Conservation (phyloP, 1,284 basidiomycete species). For the Trametes sp. region DNA sequence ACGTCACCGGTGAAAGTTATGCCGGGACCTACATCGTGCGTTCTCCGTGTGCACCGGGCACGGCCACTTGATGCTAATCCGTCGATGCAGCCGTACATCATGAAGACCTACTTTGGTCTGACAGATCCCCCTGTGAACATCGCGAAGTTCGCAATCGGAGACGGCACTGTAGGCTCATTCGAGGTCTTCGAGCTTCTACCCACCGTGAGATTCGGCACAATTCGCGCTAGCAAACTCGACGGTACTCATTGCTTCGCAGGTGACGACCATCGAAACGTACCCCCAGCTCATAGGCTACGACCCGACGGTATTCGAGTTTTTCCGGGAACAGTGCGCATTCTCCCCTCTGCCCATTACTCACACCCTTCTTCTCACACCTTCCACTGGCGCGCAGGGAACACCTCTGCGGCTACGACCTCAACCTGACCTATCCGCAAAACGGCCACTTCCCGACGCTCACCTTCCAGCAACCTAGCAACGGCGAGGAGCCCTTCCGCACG, state of each 20-base stretch:
- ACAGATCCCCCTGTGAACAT: conserved; percentile 68
- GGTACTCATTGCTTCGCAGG: background rate
- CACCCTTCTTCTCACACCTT: conserved; percentile 39
- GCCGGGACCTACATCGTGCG: conserved; percentile 52
- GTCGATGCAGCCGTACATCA: conserved; percentile 66
- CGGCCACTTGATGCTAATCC: conserved; percentile 1
- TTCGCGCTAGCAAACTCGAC: background rate
- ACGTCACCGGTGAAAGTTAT: conserved; percentile 45
- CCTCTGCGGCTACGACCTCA: conserved; percentile 71
- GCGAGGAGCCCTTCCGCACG: background rate
- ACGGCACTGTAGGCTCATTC: background rate
- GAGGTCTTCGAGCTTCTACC: background rate
- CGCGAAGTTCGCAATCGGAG: conserved; percentile 70
- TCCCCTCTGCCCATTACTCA: background rate
- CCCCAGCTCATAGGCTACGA: conserved; percentile 79
- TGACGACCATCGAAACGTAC: conserved; percentile 68
- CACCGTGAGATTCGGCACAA: conserved; percentile 41
- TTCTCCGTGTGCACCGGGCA: background rate
- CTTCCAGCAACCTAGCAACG: conserved; percentile 4
- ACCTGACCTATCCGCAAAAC: conserved; percentile 73
- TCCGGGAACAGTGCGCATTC: conserved; percentile 67
- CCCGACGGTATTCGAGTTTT: conserved; percentile 67
- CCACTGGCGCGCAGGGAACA: conserved; percentile 49
- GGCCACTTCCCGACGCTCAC: conserved; percentile 56
- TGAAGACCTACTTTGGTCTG: conserved; percentile 67